A percentile compares a stretch with the other conserved stretches of the same genome.
Conservation (phyloP, 768 basidiomycete genomes). For the Russula earlei region DNA sequence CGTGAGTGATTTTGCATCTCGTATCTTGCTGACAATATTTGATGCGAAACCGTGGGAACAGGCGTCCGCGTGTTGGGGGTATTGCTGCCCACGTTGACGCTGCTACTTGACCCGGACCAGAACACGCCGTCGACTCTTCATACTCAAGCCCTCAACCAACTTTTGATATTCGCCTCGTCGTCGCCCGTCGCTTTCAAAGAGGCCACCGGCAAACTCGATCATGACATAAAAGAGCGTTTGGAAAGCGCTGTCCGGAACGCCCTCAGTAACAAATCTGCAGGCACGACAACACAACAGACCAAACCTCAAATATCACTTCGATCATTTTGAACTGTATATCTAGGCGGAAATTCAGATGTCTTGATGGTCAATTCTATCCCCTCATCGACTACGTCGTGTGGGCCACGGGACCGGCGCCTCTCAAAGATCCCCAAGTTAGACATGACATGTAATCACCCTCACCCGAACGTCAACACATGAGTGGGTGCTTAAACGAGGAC, state of each 20-base stretch:
- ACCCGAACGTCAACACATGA: not conserved
- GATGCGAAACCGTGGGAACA: not conserved
- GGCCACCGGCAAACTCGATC: slow-evolving; percentile 15
- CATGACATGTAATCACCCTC: not conserved
- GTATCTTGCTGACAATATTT: not conserved
- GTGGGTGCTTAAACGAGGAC: not conserved
- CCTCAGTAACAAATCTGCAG: slow-evolving; percentile 6
- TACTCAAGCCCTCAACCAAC: slow-evolving; percentile 16
- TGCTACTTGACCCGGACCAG: slow-evolving; percentile 16
- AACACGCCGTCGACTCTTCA: slow-evolving; percentile 13
- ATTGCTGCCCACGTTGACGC: slow-evolving; percentile 17
- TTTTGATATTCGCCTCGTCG: slow-evolving; percentile 17
- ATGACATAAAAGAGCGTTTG: slow-evolving; percentile 13
- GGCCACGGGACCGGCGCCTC: not conserved
- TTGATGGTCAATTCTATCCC: not conserved
- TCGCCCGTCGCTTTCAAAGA: slow-evolving; percentile 20
- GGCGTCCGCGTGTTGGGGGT: slow-evolving; percentile 17
- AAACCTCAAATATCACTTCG: slow-evolving; percentile 21
- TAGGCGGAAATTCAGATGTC: not conserved
- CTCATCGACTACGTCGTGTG: not conserved
- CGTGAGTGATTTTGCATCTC: slow-evolving; percentile 11
- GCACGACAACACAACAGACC: not conserved
- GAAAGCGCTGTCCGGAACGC: slow-evolving; percentile 17
- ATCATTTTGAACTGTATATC: slow-evolving; percentile 12
- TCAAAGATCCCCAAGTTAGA: not conserved